Base-by-base conservation (phyloP, 345 rosid species). In the Arabis alpina region DNA sequence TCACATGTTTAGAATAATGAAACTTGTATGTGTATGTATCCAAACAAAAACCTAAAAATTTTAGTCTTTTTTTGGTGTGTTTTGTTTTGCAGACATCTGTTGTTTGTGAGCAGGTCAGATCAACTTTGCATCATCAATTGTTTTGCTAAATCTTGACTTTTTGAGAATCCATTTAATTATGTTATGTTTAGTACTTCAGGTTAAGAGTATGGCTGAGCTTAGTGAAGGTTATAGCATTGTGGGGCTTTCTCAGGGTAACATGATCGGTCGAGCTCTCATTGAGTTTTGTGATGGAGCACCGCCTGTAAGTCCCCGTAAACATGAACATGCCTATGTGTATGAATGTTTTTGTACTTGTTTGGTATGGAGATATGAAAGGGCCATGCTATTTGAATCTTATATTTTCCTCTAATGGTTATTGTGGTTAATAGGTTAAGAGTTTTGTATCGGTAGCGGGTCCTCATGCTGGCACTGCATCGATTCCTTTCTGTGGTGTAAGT, bases 241-340 rank as follows among this genome's bases (percentile, higher is more conserved):
- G 34, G 96, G 96, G 76, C 93, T 89, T 64, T 92, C 98, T 84
- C 98, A 93, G 84, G 97, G 97, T 70, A 79, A 60, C 80, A 49
- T 88, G 88, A 55, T 93, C 74, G 97, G 86, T 68, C 87, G 86
- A 57, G 96, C 86, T 64, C 23, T 93, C 66, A 66, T 93, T 66
- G 93, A 93, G 75, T 83, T 90, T 61, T 93, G 96, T 70, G 92
- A 86, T 36, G 96, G 84, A 68, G 97, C 79, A n/a, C 98, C 97
- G 41, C 79, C 77, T 68, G 97, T 93, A 83, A 84, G 89, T 64
- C 36, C 68, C 72, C 3, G 2, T 3, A 10, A 30, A 64, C 52
- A 1, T 39, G 10, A 24, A 50, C 40, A 50, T 13, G 3, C 8
- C 27, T 73, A 47, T 23, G 14, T 28, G 16, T 28, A 53, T 44